Evolutionary conservation across 1,284 basidiomycete genomes (phyloP).

Genomic region (Cutaneotrichosporon sp.): DNA sequence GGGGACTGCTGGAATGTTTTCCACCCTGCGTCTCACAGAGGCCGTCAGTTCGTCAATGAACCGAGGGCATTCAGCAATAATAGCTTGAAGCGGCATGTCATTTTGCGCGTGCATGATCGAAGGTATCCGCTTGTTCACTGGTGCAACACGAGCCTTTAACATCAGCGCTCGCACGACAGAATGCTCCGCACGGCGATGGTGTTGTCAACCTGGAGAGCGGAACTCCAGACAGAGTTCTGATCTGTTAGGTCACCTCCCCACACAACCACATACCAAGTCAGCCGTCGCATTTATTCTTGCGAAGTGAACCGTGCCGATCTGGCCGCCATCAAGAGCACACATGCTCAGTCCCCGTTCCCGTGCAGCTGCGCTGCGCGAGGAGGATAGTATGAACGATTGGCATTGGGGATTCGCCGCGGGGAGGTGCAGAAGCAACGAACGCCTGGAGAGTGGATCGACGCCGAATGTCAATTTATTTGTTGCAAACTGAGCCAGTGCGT

Average conservation of each 20-base stretch:
- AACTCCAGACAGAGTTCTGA: no score
- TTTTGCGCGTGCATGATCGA: no score
- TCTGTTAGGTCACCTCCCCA: no score
- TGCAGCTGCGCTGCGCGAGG: constrained; percentile 21
- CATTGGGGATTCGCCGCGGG: not conserved
- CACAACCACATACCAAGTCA: not conserved
- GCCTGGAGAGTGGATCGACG: constrained; percentile 82
- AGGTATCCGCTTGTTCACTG: no score
- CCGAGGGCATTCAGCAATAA: no score
- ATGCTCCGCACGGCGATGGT: no score
- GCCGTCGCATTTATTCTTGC: not conserved
- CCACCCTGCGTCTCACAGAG: constrained; percentile 48
- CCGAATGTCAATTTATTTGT: constrained; percentile 62
- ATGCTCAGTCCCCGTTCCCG: constrained; percentile 20
- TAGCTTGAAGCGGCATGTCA: no score
- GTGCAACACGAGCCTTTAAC: no score
- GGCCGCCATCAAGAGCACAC: constrained; percentile 34
- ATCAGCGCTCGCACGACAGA: no score
- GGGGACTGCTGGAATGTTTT: constrained; percentile 46
- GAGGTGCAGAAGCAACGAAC: constrained; percentile 66
- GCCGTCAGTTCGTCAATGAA: constrained; percentile 35
- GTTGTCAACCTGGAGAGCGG: no score
- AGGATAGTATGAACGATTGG: constrained; percentile 24
- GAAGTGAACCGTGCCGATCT: constrained; percentile 27
- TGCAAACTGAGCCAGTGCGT: constrained; percentile 45